These are phyloP conservation scores for Pachyrhizus erosus DNA, from an alignment of 306 rosid species.

Conservation along the genomic window DNA sequence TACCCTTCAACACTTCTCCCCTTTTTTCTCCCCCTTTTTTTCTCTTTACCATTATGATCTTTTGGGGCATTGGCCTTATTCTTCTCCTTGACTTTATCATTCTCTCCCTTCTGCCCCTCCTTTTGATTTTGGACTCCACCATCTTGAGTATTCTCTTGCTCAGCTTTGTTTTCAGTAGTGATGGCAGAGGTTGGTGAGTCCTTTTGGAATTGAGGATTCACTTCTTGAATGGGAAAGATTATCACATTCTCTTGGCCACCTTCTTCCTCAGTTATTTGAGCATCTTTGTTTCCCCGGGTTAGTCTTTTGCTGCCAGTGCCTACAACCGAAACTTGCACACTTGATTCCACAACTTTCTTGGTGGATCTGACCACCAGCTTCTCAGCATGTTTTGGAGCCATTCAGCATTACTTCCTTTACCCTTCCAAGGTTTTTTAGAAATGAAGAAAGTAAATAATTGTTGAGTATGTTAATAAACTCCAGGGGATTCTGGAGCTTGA, in stretches of 20 bases:
- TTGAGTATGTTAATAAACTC: background rate
- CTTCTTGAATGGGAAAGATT: conserved; percentile 46
- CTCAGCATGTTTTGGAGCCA: conserved; percentile 61
- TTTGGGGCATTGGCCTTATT: background rate
- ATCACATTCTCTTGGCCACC: conserved; percentile 24
- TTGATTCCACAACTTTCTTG: conserved; percentile 49
- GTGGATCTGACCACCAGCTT: conserved; percentile 50
- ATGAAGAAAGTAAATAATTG: background rate
- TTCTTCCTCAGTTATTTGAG: background rate
- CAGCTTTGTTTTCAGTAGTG: conserved; percentile 22
- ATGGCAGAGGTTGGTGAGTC: background rate
- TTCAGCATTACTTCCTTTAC: background rate
- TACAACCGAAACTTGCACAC: conserved; percentile 49
- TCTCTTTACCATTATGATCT: conserved; percentile 21
- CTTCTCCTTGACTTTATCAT: background rate
- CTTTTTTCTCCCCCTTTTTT: conserved; percentile 41
- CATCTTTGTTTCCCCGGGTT: conserved; percentile 19
- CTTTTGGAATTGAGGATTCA: conserved; percentile 18
- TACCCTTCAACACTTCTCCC: conserved; percentile 56
- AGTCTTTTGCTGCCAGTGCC: conserved; percentile 19
- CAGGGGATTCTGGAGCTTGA: conserved; percentile 6
- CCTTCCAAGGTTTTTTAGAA: background rate
- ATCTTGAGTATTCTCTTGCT: background rate
- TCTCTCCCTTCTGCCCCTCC: background rate
- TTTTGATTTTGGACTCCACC: background rate